Conservation (phyloP, 2,329 filamentous ascomycete species). For the Aspergillus ibericus region DNA sequence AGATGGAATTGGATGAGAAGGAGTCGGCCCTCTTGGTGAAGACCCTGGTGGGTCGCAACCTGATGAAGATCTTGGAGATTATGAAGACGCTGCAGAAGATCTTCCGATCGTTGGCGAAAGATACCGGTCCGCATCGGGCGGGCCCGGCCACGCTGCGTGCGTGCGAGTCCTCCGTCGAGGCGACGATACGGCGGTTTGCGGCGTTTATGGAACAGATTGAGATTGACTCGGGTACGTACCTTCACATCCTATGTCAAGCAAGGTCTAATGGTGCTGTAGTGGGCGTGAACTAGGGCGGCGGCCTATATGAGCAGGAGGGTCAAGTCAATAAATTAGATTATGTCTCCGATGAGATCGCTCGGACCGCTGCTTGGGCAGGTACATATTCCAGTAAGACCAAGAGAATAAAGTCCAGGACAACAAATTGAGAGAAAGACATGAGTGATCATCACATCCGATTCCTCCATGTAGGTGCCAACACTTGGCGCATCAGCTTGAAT, state of each 20-base stretch:
- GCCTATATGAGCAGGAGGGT: background rate
- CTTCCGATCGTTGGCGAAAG: constrained; percentile 15
- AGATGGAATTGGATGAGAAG: constrained; percentile 28
- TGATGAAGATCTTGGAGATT: constrained; percentile 24
- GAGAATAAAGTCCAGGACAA: background rate
- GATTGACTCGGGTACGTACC: constrained; percentile 13
- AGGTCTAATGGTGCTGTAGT: background rate
- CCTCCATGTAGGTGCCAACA: too few relatives aligned
- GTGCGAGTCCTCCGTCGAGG: constrained; percentile 25
- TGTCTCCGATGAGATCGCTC: background rate
- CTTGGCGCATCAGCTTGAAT: too few relatives aligned
- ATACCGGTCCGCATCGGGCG: constrained; percentile 8
- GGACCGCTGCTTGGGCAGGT: background rate
- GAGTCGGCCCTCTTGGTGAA: constrained; percentile 24
- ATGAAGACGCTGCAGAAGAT: constrained; percentile 21
- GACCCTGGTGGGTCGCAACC: constrained; percentile 23
- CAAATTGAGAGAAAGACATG: background rate
- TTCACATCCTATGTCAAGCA: background rate
- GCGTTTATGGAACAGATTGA: constrained; percentile 28
- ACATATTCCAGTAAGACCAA: background rate
- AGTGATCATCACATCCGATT: too few relatives aligned
- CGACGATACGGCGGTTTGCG: constrained; percentile 21
- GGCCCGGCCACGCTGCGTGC: constrained; percentile 13
- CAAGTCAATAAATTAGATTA: background rate
- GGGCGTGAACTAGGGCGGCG: background rate